These are phyloP conservation scores for Nitzschia sp. DNA, from an alignment of 108 stramenopile genomes.

Conservation along the genomic window DNA sequence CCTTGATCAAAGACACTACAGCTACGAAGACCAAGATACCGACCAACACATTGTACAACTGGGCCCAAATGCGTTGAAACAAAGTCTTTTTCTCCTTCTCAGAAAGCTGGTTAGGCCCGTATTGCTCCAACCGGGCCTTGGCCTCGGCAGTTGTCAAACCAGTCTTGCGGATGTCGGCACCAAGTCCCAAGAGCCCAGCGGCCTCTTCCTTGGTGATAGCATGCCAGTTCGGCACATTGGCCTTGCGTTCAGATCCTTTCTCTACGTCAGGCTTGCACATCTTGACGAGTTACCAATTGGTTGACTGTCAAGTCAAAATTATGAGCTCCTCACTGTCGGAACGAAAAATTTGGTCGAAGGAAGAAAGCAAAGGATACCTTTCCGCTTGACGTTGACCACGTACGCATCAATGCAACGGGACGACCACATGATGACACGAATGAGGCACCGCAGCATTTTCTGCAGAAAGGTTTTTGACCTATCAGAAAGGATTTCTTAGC, in stretches of 20 bases:
- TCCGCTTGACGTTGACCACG: too few relatives aligned
- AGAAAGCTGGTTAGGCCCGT: conserved; percentile 67
- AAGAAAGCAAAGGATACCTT: too few relatives aligned
- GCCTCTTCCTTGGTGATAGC: conserved; percentile 44
- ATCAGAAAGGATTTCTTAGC: too few relatives aligned
- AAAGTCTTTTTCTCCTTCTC: conserved; percentile 68
- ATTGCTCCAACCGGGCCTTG: conserved; percentile 43
- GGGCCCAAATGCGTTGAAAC: conserved; percentile 74
- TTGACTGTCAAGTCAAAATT: not conserved
- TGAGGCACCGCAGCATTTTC: too few relatives aligned
- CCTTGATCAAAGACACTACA: conserved; percentile 58
- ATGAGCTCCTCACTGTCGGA: not conserved
- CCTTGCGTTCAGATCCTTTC: not conserved
- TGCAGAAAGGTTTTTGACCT: too few relatives aligned
- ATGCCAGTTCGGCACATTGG: conserved; percentile 45
- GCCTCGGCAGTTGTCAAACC: conserved; percentile 58
- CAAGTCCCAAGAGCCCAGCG: conserved; percentile 27
- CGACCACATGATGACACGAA: too few relatives aligned
- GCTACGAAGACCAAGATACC: conserved; percentile 77
- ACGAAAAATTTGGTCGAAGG: too few relatives aligned
- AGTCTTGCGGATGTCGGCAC: conserved; percentile 30
- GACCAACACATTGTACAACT: conserved; percentile 78
- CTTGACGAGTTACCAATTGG: not conserved
- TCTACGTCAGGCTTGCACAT: not conserved
- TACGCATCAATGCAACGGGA: too few relatives aligned